Evolutionary conservation across 2,329 filamentous ascomycete species (phyloP), one percentile per base, ranked within the genome.

Genomic region (Magnaporthiopsis rhizophila): DNA sequence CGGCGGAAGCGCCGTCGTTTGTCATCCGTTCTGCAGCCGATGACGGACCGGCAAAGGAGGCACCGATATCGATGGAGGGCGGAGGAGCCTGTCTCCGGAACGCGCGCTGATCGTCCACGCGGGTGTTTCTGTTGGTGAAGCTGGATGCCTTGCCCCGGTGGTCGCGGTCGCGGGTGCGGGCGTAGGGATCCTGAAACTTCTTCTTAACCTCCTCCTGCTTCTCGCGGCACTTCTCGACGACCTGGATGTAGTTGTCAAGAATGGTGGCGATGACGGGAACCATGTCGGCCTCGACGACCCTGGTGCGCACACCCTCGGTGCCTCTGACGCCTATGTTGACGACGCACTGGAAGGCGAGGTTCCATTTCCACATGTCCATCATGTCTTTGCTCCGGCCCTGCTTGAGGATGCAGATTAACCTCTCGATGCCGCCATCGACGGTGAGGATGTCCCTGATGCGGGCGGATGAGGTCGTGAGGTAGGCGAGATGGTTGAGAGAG

Each of bases 321-420:
- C 95, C 95, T 70, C 95, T 87, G 66, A 99, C 94, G 65, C 95
- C 95, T 73, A 99, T 98, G 77, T 99, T 99, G 74, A 99, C 95
- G 68, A 98, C 93, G 76, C 95, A 99, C 78, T 98, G 95, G 76
- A 99, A 99, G 63, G 95, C 95, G 67, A 99, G 84, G 74, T 97
- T 99, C 95, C 95, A 99, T 79, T 98, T 98, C 95, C 95, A 99
- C 91, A 97, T 97, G 76, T 97, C 94, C 94, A 98, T 97, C 88
- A 97, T 89, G 75, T 99, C 94, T 78, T 93, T 96, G 79, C 91
- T 97, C 74, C 95, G 86, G 68, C 95, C 95, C 78, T 97, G 92
- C 78, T 99, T 99, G 76, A 99, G 86, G 73, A 99, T 97, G 84
- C 92, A 97, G 74, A 99, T 91, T 70, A 99, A 82, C 69, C 94